These are phyloP conservation scores for Acer saccharum DNA, from an alignment of 345 rosid species.

Conservation along the genomic window DNA sequence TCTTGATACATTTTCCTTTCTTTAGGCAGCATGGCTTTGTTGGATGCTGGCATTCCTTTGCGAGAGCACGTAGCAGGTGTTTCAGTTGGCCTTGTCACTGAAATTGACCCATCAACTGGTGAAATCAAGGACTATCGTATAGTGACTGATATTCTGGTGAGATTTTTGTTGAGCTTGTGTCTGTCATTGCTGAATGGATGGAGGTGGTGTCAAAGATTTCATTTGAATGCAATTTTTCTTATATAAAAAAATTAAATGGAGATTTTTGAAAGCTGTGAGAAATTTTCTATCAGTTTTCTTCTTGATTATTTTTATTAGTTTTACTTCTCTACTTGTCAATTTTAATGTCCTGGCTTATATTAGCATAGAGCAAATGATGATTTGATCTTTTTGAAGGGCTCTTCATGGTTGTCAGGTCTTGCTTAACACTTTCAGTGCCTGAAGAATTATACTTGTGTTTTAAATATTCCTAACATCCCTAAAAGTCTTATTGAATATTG, in stretches of 20 bases:
- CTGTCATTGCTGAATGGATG: constrained; percentile 8
- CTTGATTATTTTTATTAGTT: background rate
- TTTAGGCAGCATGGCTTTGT: constrained; percentile 96
- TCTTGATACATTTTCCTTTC: constrained; percentile 19
- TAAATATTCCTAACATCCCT: background rate
- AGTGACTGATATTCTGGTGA: constrained; percentile 90
- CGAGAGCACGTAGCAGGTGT: constrained; percentile 95
- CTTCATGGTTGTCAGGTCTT: background rate
- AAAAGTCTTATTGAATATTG: constrained; percentile 12
- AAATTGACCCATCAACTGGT: constrained; percentile 72
- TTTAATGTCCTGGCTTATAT: constrained; percentile 1
- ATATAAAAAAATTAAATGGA: background rate
- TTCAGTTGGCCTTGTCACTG: constrained; percentile 92
- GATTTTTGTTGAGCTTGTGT: constrained; percentile 27
- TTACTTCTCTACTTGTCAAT: background rate
- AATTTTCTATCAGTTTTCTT: background rate
- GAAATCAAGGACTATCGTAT: constrained; percentile 79
- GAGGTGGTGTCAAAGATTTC: constrained; percentile 1
- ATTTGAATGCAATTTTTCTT: constrained; percentile 8
- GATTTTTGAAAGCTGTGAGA: constrained; percentile 10
- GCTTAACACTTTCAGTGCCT: background rate
- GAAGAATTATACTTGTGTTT: background rate
- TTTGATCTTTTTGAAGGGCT: background rate
- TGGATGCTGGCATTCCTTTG: constrained; percentile 95
- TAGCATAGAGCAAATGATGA: background rate